Evolutionary conservation across 257 asterid species (phyloP).

Genomic region (Ilex asprella): DNA sequence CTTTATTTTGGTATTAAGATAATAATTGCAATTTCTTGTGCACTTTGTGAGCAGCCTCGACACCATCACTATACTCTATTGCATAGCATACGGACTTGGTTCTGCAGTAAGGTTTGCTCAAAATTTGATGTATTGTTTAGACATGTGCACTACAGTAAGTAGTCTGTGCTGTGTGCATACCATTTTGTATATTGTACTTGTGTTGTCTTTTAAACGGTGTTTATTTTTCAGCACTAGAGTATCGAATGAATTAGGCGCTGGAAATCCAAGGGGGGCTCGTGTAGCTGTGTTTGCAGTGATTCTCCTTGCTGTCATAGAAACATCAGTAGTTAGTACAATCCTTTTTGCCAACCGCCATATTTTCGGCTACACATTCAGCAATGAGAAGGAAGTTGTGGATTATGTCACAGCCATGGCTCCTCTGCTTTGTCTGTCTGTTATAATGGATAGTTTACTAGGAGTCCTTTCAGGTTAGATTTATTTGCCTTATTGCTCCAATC

Average conservation of each 20-base stretch:
- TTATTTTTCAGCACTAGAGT: conserved; percentile 57
- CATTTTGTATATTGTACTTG: background rate
- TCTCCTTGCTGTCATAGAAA: conserved; percentile 45
- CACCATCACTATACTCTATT: conserved; percentile 48
- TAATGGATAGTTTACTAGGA: conserved; percentile 65
- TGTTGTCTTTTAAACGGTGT: no score
- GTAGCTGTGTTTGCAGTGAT: conserved; percentile 40
- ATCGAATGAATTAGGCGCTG: conserved; percentile 81
- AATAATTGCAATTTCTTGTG: conserved; percentile 9
- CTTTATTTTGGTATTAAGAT: background rate
- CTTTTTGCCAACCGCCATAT: conserved; percentile 49
- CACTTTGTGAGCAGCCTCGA: conserved; percentile 33
- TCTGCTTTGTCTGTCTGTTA: conserved; percentile 51
- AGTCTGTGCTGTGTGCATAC: background rate
- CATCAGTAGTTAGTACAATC: conserved; percentile 27
- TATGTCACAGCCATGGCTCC: conserved; percentile 68
- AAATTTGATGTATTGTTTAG: no score
- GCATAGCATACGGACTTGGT: conserved; percentile 65
- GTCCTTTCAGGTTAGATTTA: conserved; percentile 48
- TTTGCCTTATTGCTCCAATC: background rate
- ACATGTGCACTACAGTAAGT: no score
- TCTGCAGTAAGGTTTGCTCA: conserved; percentile 66
- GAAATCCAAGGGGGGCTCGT: conserved; percentile 57
- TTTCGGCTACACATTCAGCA: conserved; percentile 73
- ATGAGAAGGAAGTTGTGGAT: conserved; percentile 64